Conservation (phyloP, 208 protist genomes). For the Wallacemonas sp. region DNA sequence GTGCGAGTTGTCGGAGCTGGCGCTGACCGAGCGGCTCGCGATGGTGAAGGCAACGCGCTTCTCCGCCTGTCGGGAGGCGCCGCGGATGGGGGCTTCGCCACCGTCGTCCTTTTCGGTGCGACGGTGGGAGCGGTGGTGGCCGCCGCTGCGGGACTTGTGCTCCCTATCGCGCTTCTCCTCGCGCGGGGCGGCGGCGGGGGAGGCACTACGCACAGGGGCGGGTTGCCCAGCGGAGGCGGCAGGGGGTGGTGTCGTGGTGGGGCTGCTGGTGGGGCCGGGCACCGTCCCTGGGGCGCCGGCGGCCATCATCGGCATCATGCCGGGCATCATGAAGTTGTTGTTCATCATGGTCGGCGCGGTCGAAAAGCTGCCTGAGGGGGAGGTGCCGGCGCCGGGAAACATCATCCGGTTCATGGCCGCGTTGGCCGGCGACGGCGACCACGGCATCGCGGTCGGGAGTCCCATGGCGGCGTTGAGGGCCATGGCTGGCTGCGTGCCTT, state of each 20-base stretch:
- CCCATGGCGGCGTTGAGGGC: slow-evolving; percentile 5
- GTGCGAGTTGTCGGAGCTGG: slow-evolving; percentile 12
- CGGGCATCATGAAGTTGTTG: not conserved
- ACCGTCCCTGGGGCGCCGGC: too few species aligned
- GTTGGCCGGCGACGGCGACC: not conserved
- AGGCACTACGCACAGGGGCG: too few species aligned
- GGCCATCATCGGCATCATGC: slow-evolving; percentile 6
- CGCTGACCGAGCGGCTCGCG: slow-evolving; percentile 3
- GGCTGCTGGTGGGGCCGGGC: too few species aligned
- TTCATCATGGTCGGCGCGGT: slow-evolving; percentile 2
- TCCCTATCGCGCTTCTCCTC: not conserved
- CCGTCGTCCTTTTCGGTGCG: not conserved
- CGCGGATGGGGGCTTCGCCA: not conserved
- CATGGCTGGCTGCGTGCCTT: slow-evolving; percentile 3
- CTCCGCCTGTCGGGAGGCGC: not conserved
- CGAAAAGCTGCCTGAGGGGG: slow-evolving; percentile 2
- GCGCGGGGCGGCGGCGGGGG: too few species aligned
- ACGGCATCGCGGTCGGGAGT: not conserved
- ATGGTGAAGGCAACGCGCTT: slow-evolving; percentile 2
- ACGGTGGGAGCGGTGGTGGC: slow-evolving; percentile 13
- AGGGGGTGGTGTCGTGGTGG: too few species aligned
- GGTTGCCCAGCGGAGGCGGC: too few species aligned
- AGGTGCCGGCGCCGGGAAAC: not conserved
- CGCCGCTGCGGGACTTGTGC: not conserved
- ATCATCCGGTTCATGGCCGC: slow-evolving; percentile 9